Evolutionary conservation across 1,139 yeast genomes (phyloP), one percentile per base, ranked within the genome.

Genomic region (Pichia norvegensis): DNA sequence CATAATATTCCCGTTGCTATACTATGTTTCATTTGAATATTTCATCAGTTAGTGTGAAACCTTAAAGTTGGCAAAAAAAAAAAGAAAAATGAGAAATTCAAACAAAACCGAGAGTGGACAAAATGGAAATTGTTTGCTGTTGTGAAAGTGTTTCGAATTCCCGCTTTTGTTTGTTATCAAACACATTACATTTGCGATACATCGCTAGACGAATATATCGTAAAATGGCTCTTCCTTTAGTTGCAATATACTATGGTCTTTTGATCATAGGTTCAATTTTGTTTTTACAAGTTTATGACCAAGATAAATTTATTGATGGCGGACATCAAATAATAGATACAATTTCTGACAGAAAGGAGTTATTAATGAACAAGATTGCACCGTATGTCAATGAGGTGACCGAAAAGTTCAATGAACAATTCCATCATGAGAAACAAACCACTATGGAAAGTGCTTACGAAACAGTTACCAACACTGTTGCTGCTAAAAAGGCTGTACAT

Each of bases 221-320:
- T 19, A 40, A 21, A 27, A 39, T 46, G 50, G 40, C 49, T 5
- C 22, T 40, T 5, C 48, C 48, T 11, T 20, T 47, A n/a, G 33
- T 41, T 6, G 37, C 41, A 2, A 17, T 48, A 1, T 48, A 49
- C 29, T 44, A 43, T 13, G 49, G 46, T 16, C 38, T 42, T n/a
- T 33, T 41, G 36, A 36, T 40, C 22, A 47, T 41, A 21, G 38
- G 29, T 7, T 49, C 44, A 17, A 36, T 42, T 16, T 22, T 29
- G 29, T 23, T 41, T 47, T 25, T 43, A 35, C 42, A 45, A 43
- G n/a, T 17, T 19, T 14, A 41, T 11, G 43, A 41, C 17, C 43
- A 46, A 13, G 40, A 38, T 2, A 23, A 40, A 10, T 33, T 44
- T 2, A 20, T 44, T 16, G 49, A 43, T 20, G 47, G 43, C 14